Conservation (phyloP, 345 rosid genomes). For the Gossypium bickii region DNA sequence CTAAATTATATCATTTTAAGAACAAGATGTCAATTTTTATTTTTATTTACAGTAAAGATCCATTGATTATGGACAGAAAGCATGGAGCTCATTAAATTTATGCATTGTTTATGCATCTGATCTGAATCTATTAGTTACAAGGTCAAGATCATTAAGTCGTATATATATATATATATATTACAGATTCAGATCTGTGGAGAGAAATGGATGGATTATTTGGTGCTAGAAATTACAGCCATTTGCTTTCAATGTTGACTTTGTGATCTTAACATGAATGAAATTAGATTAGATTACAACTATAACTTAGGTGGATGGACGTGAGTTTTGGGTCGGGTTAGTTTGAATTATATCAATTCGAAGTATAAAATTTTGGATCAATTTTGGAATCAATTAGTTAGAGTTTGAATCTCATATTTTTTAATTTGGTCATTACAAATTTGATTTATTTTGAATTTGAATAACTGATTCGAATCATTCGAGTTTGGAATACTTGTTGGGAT, state of each 20-base stretch:
- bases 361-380: too few species aligned
- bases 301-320: too few species aligned
- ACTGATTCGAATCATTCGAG: accelerated
- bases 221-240: not conserved
- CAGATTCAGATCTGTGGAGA: too few species aligned
- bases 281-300: too few species aligned
- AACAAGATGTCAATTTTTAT: not conserved
- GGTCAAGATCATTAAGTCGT: not conserved
- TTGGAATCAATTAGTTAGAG: too few species aligned
- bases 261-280: not conserved
- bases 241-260: not conserved
- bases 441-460: accelerated
- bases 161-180: not conserved
- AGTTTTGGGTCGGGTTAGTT: too few species aligned
- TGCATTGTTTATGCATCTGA: not conserved
- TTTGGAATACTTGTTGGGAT: accelerated
- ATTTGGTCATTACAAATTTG: too few species aligned
- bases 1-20: not conserved
- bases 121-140: not conserved
- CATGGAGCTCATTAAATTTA: not conserved
- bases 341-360: too few species aligned
- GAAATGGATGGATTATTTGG: not conserved
- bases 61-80: not conserved
- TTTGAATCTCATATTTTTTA: too few species aligned
- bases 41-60: not conserved